These are phyloP conservation scores for Vishniacozyma victoriae DNA, from an alignment of 768 basidiomycete genomes.

Conservation along the genomic window DNA sequence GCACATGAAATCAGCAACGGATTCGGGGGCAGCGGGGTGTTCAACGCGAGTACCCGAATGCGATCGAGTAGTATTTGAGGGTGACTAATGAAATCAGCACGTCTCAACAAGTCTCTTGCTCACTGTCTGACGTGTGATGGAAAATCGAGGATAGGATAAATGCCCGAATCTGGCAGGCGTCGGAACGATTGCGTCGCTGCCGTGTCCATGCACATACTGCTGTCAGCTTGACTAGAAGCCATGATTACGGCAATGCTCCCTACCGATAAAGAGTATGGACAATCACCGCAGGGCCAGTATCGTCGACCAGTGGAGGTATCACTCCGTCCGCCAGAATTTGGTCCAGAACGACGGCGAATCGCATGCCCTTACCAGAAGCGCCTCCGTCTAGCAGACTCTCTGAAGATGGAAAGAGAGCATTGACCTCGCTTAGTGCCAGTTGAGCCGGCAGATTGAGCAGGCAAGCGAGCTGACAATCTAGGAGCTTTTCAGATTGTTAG, in stretches of 20 bases:
- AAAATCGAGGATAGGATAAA: neutral
- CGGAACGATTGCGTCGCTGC: neutral
- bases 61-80: slow-evolving; percentile 10
- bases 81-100: neutral
- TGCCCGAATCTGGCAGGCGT: neutral
- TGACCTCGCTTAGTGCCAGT: slow-evolving; percentile 3
- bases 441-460: slow-evolving; percentile 6
- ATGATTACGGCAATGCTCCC: too few relatives aligned
- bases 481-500: slow-evolving; percentile 7
- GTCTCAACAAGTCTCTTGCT: neutral
- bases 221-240: neutral
- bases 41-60: slow-evolving; percentile 1
- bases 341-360: slow-evolving; percentile 3
- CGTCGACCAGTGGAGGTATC: neutral
- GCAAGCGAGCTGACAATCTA: slow-evolving; percentile 16
- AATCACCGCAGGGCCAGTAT: slow-evolving; percentile 5
- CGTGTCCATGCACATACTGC: slow-evolving; percentile 9
- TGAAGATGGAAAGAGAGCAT: slow-evolving; percentile 2
- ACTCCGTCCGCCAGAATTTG: neutral
- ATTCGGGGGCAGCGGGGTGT: slow-evolving; percentile 1
- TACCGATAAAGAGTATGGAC: slow-evolving; percentile 12
- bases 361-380: too few relatives aligned
- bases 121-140: neutral
- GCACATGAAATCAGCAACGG: slow-evolving; percentile 6
- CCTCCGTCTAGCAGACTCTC: neutral